Evolutionary conservation across 768 basidiomycete species (phyloP).

Genomic region (Pisolithus tinctorius): DNA sequence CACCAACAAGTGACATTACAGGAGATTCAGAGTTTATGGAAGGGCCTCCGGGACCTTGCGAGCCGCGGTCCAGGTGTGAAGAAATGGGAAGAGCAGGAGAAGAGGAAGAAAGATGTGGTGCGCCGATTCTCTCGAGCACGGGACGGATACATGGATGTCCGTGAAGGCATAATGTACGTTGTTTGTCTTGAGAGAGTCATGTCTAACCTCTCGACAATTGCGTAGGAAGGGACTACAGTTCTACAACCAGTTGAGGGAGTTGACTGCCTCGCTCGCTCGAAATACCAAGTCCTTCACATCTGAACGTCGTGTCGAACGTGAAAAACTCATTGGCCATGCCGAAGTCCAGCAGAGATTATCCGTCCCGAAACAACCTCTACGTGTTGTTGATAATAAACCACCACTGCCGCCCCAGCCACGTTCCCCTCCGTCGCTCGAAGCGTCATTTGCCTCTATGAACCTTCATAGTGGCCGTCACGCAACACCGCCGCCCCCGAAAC

Average conservation of each 20-base stretch:
- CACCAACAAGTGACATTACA: constrained; percentile 69
- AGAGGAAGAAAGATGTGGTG: constrained; percentile 67
- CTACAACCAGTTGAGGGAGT: constrained; percentile 70
- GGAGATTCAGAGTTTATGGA: constrained; percentile 72
- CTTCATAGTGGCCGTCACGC: constrained; percentile 28
- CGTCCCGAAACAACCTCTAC: constrained; percentile 29
- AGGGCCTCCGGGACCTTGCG: constrained; percentile 61
- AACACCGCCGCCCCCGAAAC: constrained; percentile 20
- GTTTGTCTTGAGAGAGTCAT: neutral
- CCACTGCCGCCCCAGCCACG: constrained; percentile 40
- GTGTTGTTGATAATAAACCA: constrained; percentile 42
- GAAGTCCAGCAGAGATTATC: constrained; percentile 67
- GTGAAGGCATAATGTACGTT: constrained; percentile 76
- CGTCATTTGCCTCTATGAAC: constrained; percentile 53
- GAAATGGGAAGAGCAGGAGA: constrained; percentile 80
- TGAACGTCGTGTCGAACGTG: constrained; percentile 62
- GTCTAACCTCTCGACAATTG: constrained; percentile 4
- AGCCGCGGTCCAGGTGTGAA: constrained; percentile 71
- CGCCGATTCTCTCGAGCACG: constrained; percentile 67
- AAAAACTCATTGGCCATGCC: constrained; percentile 56
- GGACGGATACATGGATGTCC: constrained; percentile 81
- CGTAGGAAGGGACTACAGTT: constrained; percentile 83
- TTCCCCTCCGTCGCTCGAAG: constrained; percentile 35
- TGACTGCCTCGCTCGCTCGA: constrained; percentile 50
- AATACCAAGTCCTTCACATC: constrained; percentile 59